Percentiles rank a stretch among this genome's conserved stretches.
phyloP scores from a whole-genome alignment of 306 rosid genomes.

The Dryas octopetala region DNA sequence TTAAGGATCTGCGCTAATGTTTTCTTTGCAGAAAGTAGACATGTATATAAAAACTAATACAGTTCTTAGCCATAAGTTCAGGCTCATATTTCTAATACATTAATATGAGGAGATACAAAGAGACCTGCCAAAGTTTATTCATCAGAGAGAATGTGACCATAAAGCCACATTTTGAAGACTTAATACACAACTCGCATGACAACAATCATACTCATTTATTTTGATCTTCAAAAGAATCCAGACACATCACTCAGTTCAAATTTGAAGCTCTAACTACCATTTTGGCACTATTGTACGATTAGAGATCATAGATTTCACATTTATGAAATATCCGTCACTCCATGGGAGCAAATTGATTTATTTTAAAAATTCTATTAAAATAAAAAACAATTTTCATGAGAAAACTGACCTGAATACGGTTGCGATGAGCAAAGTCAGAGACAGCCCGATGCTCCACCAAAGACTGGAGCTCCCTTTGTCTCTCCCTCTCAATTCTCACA shows the following conservation, averaged over 20 bases:
- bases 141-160: background rate
- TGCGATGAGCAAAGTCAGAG: slow-evolving; percentile 98
- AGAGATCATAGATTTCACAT: background rate
- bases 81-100: background rate
- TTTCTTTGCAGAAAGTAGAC: background rate
- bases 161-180: too few relatives aligned
- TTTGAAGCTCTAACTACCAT: background rate
- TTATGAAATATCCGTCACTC: background rate
- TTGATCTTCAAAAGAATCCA: background rate
- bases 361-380: background rate
- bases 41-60: background rate
- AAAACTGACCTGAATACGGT: slow-evolving; percentile 93
- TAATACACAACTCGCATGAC: background rate
- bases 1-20: background rate
- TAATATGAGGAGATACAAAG: background rate
- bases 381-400: background rate
- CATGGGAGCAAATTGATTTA: background rate
- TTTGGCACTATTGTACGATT: background rate
- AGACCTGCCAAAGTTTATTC: background rate
- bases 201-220: background rate
- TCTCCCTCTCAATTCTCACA: slow-evolving; percentile 87
- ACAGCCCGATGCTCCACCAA: slow-evolving; percentile 97
- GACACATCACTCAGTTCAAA: background rate
- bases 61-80: background rate
- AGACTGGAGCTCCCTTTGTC: slow-evolving; percentile 92